Conservation (phyloP, 179 eudicot species). For the Camellia oleifera region DNA sequence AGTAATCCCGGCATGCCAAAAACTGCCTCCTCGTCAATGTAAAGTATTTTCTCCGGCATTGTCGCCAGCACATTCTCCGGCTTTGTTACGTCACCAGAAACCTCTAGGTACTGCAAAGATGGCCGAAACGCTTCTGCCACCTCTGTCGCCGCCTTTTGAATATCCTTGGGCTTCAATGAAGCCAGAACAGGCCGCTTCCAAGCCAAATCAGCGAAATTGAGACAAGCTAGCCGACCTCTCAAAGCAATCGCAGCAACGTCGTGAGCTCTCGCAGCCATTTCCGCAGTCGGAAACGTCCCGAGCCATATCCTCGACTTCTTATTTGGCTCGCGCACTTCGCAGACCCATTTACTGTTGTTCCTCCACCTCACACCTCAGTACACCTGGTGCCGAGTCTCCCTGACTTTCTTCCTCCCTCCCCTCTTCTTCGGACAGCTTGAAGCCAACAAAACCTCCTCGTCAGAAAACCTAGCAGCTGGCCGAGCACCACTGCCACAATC, state of each 20-base stretch:
- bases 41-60: slow-evolving; percentile 5
- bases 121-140: slow-evolving; percentile 49
- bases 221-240: slow-evolving; percentile 36
- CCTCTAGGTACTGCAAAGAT: background rate
- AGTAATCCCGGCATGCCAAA: slow-evolving; percentile 38
- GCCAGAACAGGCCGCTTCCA: slow-evolving; percentile 53
- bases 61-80: background rate
- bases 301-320: slow-evolving; percentile 56
- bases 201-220: slow-evolving; percentile 61
- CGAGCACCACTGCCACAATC: background rate
- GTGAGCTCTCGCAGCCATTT: slow-evolving; percentile 71
- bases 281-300: slow-evolving; percentile 56
- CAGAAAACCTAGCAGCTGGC: background rate
- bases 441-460: slow-evolving; percentile 31
- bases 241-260: slow-evolving; percentile 63
- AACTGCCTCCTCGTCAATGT: slow-evolving; percentile 35
- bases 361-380: slow-evolving; percentile 46
- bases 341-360: slow-evolving; percentile 50
- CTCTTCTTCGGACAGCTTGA: slow-evolving; percentile 47
- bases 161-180: slow-evolving; percentile 40
- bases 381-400: slow-evolving; percentile 51
- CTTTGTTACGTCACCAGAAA: too few relatives aligned
- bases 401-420: slow-evolving; percentile 51
- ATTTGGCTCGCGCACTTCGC: slow-evolving; percentile 57
- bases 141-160: slow-evolving; percentile 53